Percentiles rank a stretch among this genome's conserved stretches.
Evolutionary conservation across 306 rosid genomes (phyloP).

Genomic region (Luffa acutangula): DNA sequence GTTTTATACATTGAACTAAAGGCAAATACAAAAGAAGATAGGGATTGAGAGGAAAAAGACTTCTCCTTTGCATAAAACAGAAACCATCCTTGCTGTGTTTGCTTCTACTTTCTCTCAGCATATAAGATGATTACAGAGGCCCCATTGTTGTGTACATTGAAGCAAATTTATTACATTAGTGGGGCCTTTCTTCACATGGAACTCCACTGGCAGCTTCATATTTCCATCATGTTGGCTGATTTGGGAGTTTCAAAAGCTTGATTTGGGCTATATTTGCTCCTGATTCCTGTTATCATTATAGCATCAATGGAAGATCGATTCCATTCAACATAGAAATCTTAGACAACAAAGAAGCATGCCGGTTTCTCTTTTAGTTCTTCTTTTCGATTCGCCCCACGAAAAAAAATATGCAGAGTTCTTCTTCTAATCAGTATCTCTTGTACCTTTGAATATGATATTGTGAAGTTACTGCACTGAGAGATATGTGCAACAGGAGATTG

Average conservation of each 20-base stretch:
- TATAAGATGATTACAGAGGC: conserved; percentile 36
- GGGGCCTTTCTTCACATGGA: conserved; percentile 43
- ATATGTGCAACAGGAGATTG: background rate
- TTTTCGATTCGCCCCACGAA: background rate
- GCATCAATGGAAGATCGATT: conserved; percentile 1
- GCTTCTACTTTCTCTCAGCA: conserved; percentile 34
- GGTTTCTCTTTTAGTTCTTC: background rate
- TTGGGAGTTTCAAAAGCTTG: conserved; percentile 29
- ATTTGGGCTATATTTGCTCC: conserved; percentile 13
- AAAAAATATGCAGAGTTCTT: background rate
- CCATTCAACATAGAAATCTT: background rate
- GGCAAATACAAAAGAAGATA: conserved; percentile 4
- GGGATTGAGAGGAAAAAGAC: background rate
- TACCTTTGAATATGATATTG: background rate
- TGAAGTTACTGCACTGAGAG: background rate
- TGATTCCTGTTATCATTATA: conserved; percentile 6
- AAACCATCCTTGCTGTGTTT: conserved; percentile 42
- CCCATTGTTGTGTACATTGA: conserved; percentile 24
- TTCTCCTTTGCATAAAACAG: background rate
- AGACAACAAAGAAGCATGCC: background rate
- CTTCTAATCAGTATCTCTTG: background rate
- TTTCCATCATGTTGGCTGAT: conserved; percentile 42
- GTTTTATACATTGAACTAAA: background rate
- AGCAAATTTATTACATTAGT: conserved; percentile 18
- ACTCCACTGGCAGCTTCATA: conserved; percentile 20